phyloP scores from a whole-genome alignment of 305 asterid genomes.

The Coffea humblotiana region DNA sequence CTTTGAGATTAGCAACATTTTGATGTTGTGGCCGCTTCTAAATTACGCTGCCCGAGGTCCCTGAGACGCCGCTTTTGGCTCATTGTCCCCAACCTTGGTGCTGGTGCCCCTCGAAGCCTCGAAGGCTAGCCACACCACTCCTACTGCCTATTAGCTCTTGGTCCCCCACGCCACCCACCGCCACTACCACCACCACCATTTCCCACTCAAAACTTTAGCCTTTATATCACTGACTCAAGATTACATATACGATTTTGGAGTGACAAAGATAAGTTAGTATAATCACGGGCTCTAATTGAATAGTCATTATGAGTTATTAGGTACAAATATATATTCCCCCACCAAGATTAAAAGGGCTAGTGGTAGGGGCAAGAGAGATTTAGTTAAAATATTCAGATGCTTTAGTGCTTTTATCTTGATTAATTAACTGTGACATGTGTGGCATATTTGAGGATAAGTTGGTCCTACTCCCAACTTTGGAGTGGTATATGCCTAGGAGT shows the following conservation, averaged over 20 bases:
- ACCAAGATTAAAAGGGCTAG: constrained; percentile 32
- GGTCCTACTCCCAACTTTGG: constrained; percentile 24
- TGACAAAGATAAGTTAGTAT: constrained; percentile 41
- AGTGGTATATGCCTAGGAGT: constrained; percentile 32
- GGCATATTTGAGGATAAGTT: constrained; percentile 28
- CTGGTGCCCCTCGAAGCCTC: constrained; percentile 21
- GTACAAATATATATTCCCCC: constrained; percentile 29
- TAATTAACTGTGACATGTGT: constrained; percentile 23
- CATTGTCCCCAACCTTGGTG: constrained; percentile 19
- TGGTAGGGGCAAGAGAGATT: constrained; percentile 12
- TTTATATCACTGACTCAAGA: constrained; percentile 13
- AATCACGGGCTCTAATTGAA: constrained; percentile 34
- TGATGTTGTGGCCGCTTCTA: constrained; percentile 12
- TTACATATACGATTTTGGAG: background rate
- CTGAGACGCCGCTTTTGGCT: constrained; percentile 40
- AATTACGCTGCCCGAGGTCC: constrained; percentile 10
- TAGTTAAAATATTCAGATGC: constrained; percentile 39
- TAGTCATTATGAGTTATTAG: constrained; percentile 3
- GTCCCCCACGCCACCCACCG: constrained; percentile 35
- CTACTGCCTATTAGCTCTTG: constrained; percentile 7
- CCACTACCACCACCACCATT: constrained; percentile 15
- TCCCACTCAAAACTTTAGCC: constrained; percentile 18
- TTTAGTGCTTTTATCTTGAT: constrained; percentile 32
- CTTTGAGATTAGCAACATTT: constrained; percentile 7
- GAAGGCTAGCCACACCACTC: constrained; percentile 11